phyloP scores from a whole-genome alignment of 768 basidiomycete genomes.

The Cantharellus cinnabarinus region DNA sequence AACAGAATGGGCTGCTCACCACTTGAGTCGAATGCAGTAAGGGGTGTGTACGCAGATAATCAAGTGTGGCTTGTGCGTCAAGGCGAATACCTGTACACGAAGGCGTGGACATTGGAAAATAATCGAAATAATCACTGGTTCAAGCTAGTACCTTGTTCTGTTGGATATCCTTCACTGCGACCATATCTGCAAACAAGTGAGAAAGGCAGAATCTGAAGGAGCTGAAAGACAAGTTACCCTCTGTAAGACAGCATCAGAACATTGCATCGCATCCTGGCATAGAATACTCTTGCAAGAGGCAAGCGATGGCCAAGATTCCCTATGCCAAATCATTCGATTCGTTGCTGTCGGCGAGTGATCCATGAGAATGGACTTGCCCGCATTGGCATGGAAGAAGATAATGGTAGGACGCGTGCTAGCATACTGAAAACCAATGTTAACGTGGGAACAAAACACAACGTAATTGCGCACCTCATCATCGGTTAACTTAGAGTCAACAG shows the following conservation, averaged over 20 bases:
- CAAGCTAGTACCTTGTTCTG: conserved; percentile 44
- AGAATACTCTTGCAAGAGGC: conserved; percentile 71
- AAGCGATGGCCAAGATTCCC: conserved; percentile 69
- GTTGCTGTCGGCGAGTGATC: background rate
- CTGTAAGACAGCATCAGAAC: conserved; percentile 88
- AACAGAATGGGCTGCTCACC: conserved; percentile 22
- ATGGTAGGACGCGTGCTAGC: conserved; percentile 52
- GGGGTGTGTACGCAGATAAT: conserved; percentile 49
- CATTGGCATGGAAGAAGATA: conserved; percentile 76
- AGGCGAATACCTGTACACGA: conserved; percentile 12
- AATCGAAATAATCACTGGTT: background rate
- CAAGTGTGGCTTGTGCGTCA: conserved; percentile 26
- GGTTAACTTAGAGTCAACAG: conserved; percentile 19
- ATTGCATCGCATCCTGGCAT: conserved; percentile 68
- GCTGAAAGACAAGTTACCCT: conserved; percentile 33
- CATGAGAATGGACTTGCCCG: conserved; percentile 13
- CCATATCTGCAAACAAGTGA: conserved; percentile 45
- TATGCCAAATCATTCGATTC: background rate
- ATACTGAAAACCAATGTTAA: background rate
- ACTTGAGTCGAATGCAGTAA: conserved; percentile 43
- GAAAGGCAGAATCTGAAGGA: background rate
- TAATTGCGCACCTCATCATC: conserved; percentile 34
- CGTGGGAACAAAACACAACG: background rate
- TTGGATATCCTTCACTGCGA: conserved; percentile 65
- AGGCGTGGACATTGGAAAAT: background rate